Percentiles rank a stretch among this genome's conserved stretches.
phyloP scores from a whole-genome alignment of 352 stramenopile species.

The Phytopythium oedochilum region DNA sequence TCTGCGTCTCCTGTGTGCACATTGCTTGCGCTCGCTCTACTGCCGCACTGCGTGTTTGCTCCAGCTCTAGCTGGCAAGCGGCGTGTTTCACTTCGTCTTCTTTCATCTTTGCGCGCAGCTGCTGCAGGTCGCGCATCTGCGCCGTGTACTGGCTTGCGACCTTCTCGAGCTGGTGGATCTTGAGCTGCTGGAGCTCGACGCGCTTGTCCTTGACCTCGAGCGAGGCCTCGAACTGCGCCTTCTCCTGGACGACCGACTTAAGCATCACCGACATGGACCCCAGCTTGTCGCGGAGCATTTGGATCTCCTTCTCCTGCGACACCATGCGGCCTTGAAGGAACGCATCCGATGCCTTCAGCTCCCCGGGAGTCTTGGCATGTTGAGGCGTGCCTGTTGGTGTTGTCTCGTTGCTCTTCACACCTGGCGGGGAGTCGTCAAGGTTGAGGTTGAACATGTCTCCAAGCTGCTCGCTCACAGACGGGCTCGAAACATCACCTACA shows the following conservation, averaged over 20 bases:
- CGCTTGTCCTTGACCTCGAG: constrained; percentile 76
- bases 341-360: constrained; percentile 5
- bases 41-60: constrained; percentile 11
- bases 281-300: constrained; percentile 70
- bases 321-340: constrained; percentile 61
- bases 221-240: constrained; percentile 37
- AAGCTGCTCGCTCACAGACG: constrained; percentile 16
- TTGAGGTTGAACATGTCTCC: constrained; percentile 31
- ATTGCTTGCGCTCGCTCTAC: constrained; percentile 12
- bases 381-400: not conserved
- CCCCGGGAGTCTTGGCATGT: constrained; percentile 5
- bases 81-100: constrained; percentile 42
- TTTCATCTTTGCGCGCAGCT: constrained; percentile 34
- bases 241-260: constrained; percentile 63
- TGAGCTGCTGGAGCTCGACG: constrained; percentile 63
- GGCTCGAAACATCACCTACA: constrained; percentile 21
- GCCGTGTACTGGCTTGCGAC: constrained; percentile 36
- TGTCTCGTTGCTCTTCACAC: not conserved
- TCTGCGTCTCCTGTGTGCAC: constrained; percentile 38
- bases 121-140: constrained; percentile 44
- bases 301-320: constrained; percentile 65
- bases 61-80: constrained; percentile 40
- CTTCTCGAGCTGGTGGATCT: constrained; percentile 61
- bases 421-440: constrained; percentile 9
- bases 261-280: constrained; percentile 55